Percentiles rank a stretch among this genome's conserved stretches.
Evolutionary conservation across 768 basidiomycete species (phyloP).

Genomic region (Russula sp.): DNA sequence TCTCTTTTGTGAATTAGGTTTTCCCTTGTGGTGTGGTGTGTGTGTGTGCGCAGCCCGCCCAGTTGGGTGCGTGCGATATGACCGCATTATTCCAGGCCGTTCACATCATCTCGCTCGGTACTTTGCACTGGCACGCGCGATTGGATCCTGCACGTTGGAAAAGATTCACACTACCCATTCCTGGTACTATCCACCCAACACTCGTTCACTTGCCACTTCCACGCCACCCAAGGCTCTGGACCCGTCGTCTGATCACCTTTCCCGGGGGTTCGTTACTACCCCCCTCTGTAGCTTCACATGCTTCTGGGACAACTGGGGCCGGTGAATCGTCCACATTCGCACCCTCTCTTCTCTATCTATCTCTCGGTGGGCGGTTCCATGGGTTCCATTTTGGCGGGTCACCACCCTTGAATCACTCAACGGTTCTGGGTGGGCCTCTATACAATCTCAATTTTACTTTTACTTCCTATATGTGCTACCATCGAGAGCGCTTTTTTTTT

Average conservation of each 20-base stretch:
- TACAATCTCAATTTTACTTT: conserved; percentile 2
- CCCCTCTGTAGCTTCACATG: conserved; percentile 21
- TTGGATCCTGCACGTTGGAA: conserved; percentile 11
- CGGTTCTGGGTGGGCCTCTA: conserved; percentile 13
- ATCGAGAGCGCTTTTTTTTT: background rate
- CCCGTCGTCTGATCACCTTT: conserved; percentile 18
- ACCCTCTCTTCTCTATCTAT: conserved; percentile 20
- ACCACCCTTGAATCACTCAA: conserved; percentile 15
- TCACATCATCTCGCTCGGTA: conserved; percentile 24
- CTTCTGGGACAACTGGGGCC: conserved; percentile 26
- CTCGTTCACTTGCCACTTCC: conserved; percentile 9
- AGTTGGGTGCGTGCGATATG: conserved; percentile 1
- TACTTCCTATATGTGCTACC: conserved; percentile 1
- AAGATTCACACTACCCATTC: conserved; percentile 27
- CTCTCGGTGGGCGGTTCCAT: too few relatives aligned
- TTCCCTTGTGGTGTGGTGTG: conserved; percentile 4
- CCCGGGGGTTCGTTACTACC: conserved; percentile 24
- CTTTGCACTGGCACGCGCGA: conserved; percentile 26
- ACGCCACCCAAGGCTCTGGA: conserved; percentile 15
- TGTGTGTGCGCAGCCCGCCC: too few relatives aligned
- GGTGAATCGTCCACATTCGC: conserved; percentile 24
- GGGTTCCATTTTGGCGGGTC: conserved; percentile 11
- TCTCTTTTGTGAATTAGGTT: conserved; percentile 1
- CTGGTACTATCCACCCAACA: conserved; percentile 17
- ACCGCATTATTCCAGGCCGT: conserved; percentile 15